A percentile compares a stretch with the other conserved stretches of the same genome.
Conservation (phyloP, 2,329 filamentous ascomycete genomes). For the Fusarium concolor region DNA sequence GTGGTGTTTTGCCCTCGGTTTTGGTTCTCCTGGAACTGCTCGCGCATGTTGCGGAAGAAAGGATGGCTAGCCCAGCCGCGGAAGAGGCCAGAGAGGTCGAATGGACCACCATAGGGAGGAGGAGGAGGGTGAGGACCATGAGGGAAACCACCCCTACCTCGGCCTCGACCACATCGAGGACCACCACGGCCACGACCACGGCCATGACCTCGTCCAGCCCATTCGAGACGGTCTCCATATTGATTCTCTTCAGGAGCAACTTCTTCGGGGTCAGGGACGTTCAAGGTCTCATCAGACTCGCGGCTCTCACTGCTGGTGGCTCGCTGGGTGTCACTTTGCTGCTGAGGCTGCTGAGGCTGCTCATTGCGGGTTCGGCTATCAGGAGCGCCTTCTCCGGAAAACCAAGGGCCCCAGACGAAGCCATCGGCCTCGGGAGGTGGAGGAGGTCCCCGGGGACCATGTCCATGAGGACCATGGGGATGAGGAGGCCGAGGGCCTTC, state of each 20-base stretch:
- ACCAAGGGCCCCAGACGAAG: slow-evolving; percentile 45
- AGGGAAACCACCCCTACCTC: slow-evolving; percentile 39
- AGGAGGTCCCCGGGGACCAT: slow-evolving; percentile 33
- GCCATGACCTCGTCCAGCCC: slow-evolving; percentile 40
- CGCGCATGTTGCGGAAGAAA: slow-evolving; percentile 55
- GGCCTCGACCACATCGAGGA: slow-evolving; percentile 35
- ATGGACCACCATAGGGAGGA: slow-evolving; percentile 38
- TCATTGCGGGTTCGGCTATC: slow-evolving; percentile 30
- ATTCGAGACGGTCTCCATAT: slow-evolving; percentile 35
- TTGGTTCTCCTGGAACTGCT: slow-evolving; percentile 47
- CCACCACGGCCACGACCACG: slow-evolving; percentile 39
- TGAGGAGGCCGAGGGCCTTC: slow-evolving; percentile 16
- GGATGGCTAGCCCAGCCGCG: slow-evolving; percentile 56
- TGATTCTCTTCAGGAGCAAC: slow-evolving; percentile 49
- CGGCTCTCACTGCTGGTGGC: slow-evolving; percentile 49
- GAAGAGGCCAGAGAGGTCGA: slow-evolving; percentile 56
- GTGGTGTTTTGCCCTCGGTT: slow-evolving; percentile 26
- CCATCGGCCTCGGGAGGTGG: slow-evolving; percentile 40
- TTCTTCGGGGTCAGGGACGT: slow-evolving; percentile 50
- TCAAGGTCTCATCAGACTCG: slow-evolving; percentile 51
- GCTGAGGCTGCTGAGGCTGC: slow-evolving; percentile 39
- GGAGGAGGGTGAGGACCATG: slow-evolving; percentile 31
- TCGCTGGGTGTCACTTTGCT: slow-evolving; percentile 26
- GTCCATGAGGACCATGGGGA: slow-evolving; percentile 20
- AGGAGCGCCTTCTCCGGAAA: slow-evolving; percentile 42